A percentile compares a stretch with the other conserved stretches of the same genome.
Evolutionary conservation across 768 basidiomycete genomes (phyloP).

Genomic region (Cytidiella melzeri): DNA sequence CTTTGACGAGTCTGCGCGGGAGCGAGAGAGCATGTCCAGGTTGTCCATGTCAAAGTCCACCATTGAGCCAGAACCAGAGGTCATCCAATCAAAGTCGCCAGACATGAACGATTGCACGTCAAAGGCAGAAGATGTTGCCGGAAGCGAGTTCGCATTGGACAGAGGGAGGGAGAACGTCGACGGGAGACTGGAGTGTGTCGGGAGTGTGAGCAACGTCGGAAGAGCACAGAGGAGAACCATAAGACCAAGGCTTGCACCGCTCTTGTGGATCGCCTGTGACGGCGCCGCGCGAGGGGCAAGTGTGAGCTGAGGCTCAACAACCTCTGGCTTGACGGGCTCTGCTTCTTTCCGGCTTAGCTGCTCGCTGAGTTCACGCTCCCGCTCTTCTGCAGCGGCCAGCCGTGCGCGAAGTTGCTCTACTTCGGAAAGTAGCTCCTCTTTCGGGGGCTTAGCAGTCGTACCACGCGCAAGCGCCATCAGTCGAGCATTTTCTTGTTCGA

Average conservation of each 20-base stretch:
- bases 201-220: constrained; percentile 66
- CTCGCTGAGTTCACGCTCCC: constrained; percentile 59
- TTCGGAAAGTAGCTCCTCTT: constrained; percentile 45
- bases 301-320: constrained; percentile 45
- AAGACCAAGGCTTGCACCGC: constrained; percentile 60
- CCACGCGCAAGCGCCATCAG: constrained; percentile 54
- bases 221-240: constrained; percentile 79
- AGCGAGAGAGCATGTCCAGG: constrained; percentile 27
- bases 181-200: constrained; percentile 44
- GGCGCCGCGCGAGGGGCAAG: constrained; percentile 27
- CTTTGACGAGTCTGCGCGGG: constrained; percentile 24
- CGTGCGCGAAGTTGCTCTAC: constrained; percentile 63
- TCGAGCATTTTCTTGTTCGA: constrained; percentile 79
- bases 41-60: constrained; percentile 27
- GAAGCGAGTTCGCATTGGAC: constrained; percentile 29
- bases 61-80: constrained; percentile 15
- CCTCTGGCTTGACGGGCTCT: constrained; percentile 50
- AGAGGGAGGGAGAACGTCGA: constrained; percentile 47
- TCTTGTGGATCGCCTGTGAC: constrained; percentile 43
- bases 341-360: constrained; percentile 43
- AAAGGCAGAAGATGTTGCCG: constrained; percentile 37
- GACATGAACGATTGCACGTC: constrained; percentile 23
- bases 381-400: constrained; percentile 57
- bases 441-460: constrained; percentile 21
- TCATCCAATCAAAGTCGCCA: constrained; percentile 42